Conservation (phyloP, 2,329 filamentous ascomycete species). For the Cytospora mali region DNA sequence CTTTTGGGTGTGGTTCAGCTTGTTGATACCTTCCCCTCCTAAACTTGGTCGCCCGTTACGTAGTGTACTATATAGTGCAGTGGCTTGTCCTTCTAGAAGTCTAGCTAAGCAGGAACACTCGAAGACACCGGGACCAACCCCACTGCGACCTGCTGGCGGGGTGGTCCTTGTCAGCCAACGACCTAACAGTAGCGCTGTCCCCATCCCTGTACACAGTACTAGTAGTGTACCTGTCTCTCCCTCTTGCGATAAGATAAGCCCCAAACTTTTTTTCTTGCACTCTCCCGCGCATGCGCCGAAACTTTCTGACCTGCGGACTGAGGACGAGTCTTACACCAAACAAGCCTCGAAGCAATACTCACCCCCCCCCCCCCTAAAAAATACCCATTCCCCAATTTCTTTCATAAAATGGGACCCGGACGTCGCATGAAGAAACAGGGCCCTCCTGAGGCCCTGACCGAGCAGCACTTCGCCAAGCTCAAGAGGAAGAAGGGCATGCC, state of each 20-base stretch:
- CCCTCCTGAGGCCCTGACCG: constrained; percentile 78
- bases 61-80: constrained; percentile 24
- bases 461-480: constrained; percentile 73
- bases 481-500: constrained; percentile 84
- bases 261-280: constrained; percentile 21
- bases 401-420: constrained; percentile 75
- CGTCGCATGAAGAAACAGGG: constrained; percentile 97
- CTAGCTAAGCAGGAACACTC: not conserved
- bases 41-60: constrained; percentile 17
- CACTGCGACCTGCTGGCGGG: constrained; percentile 11
- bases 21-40: not conserved
- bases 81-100: not conserved
- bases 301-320: constrained; percentile 4
- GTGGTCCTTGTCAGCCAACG: constrained; percentile 13
- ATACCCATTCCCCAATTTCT: too few species aligned
- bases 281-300: constrained; percentile 3
- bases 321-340: not conserved
- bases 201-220: too few species aligned
- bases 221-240: too few species aligned
- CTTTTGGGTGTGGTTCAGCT: not conserved
- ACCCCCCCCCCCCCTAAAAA: constrained; percentile 28
- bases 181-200: constrained; percentile 1
- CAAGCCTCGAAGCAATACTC: not conserved
- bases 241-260: constrained; percentile 21
- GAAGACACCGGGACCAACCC: not conserved